Percentiles rank a stretch among this genome's conserved stretches.
phyloP scores from a whole-genome alignment of 805 yeast species.

The Candida wancherniae region DNA sequence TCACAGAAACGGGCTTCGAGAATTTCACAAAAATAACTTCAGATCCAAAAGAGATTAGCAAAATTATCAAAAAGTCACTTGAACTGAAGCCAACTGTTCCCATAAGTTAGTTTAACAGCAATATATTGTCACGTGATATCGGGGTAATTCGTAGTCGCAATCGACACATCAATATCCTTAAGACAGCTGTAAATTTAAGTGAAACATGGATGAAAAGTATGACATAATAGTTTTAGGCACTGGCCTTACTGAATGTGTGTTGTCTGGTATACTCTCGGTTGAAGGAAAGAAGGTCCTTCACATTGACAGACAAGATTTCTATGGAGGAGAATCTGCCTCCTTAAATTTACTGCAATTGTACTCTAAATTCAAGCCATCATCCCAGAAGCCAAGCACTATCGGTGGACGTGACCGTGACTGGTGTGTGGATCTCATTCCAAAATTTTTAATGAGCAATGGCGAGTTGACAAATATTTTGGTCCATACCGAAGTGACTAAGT shows the following conservation, averaged over 20 bases:
- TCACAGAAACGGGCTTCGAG: constrained; percentile 73
- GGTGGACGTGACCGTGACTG: constrained; percentile 94
- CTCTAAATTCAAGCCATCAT: constrained; percentile 76
- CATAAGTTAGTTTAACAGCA: constrained; percentile 46
- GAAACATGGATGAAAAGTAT: constrained; percentile 87
- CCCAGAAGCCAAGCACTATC: constrained; percentile 60
- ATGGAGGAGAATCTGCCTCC: constrained; percentile 91
- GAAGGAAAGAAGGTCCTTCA: constrained; percentile 97
- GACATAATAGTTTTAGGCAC: constrained; percentile 94
- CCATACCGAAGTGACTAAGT: constrained; percentile 93
- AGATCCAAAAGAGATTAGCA: constrained; percentile 77
- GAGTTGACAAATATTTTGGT: constrained; percentile 92
- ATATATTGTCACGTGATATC: no score
- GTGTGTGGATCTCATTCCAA: constrained; percentile 96
- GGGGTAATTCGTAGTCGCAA: no score
- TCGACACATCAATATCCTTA: no score
- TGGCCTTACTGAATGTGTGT: constrained; percentile 95
- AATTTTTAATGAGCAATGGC: constrained; percentile 95
- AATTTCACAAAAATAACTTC: constrained; percentile 79
- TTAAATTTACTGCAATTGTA: constrained; percentile 66
- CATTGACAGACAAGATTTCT: constrained; percentile 93
- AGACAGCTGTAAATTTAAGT: no score
- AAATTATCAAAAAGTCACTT: constrained; percentile 70
- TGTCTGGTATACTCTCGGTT: constrained; percentile 91
- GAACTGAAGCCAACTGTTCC: constrained; percentile 55